These are phyloP conservation scores for Buxus sempervirens DNA, from an alignment of 164 flowering plant species.

Conservation along the genomic window DNA sequence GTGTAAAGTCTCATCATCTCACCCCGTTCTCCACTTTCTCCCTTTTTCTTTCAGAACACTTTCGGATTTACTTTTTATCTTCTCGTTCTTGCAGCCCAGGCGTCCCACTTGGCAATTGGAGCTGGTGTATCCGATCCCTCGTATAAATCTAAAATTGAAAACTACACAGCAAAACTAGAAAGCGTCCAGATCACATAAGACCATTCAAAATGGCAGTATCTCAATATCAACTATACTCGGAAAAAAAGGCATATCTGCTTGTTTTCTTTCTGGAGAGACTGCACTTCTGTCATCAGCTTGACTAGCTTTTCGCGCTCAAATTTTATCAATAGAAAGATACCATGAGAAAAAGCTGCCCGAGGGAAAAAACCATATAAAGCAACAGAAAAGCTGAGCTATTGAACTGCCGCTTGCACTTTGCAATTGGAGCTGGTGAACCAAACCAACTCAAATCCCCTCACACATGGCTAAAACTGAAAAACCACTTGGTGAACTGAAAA, in stretches of 20 bases:
- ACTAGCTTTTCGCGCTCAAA: slow-evolving; percentile 70
- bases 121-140: no score
- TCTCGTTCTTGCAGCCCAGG: no score
- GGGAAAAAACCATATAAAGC: no score
- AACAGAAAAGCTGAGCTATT: no score
- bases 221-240: slow-evolving; percentile 1
- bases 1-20: no score
- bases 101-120: no score
- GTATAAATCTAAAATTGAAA: no score
- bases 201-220: neutral
- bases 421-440: slow-evolving; percentile 3
- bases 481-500: neutral
- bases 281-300: slow-evolving; percentile 77
- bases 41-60: no score
- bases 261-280: slow-evolving; percentile 69
- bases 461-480: neutral
- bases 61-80: no score
- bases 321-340: slow-evolving; percentile 48
- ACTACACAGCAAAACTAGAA: no score
- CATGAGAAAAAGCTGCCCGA: neutral
- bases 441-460: neutral
- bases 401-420: neutral
- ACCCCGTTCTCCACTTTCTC: no score
- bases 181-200: no score
- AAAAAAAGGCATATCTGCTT: slow-evolving; percentile 74